A percentile compares a stretch with the other conserved stretches of the same genome.
These are phyloP conservation scores for Artemisia annua DNA, from an alignment of 129 eudicot genomes.

Conservation along the genomic window DNA sequence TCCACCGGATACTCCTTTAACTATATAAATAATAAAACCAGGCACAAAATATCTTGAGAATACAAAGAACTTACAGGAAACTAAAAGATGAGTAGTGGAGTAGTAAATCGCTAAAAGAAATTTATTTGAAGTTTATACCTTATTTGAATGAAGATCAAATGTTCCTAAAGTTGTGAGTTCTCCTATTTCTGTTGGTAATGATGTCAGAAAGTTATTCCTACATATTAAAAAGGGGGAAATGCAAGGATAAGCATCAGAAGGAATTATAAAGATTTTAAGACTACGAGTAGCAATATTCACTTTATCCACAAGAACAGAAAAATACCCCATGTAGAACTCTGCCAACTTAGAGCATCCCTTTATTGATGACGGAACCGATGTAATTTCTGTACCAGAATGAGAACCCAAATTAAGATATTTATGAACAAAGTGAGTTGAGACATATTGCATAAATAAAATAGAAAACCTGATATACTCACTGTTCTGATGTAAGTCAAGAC, in stretches of 20 bases:
- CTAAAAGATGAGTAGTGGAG: not conserved
- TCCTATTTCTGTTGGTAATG: slow-evolving; percentile 77
- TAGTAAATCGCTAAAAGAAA: slow-evolving; percentile 8
- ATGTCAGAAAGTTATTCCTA: slow-evolving; percentile 74
- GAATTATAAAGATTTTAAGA: not conserved
- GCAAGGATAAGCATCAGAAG: slow-evolving; percentile 10
- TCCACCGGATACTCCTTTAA: slow-evolving; percentile 89
- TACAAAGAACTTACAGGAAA: not conserved
- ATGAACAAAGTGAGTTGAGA: not conserved
- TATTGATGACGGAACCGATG: slow-evolving; percentile 83
- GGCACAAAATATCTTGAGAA: slow-evolving; percentile 8
- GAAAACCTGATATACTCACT: slow-evolving; percentile 54
- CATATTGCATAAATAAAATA: not conserved
- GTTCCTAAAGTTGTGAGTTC: slow-evolving; percentile 73
- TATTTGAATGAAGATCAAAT: slow-evolving; percentile 92
- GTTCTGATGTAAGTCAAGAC: slow-evolving; percentile 92
- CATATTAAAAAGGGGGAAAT: slow-evolving; percentile 11
- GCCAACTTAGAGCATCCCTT: slow-evolving; percentile 72
- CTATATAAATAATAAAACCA: slow-evolving; percentile 39
- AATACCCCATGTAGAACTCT: slow-evolving; percentile 86
- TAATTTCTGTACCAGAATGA: slow-evolving; percentile 57
- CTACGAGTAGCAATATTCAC: not conserved
- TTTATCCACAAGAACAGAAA: slow-evolving; percentile 20
- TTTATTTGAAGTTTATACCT: slow-evolving; percentile 43
- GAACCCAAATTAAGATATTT: slow-evolving; percentile 5